phyloP scores from a whole-genome alignment of 257 asterid species.

The Mitragyna speciosa region DNA sequence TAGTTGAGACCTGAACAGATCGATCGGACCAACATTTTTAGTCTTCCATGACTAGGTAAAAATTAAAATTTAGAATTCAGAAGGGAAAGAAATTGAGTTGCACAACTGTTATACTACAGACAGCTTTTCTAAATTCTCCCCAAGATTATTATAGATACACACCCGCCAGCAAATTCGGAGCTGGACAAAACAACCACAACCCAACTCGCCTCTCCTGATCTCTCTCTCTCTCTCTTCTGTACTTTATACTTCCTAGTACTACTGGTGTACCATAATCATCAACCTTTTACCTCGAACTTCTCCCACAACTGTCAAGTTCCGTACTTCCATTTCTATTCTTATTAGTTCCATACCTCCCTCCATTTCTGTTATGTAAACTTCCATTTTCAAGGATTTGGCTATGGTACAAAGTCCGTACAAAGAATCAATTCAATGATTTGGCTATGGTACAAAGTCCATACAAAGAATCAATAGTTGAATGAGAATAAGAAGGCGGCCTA shows the following conservation, averaged over 20 bases:
- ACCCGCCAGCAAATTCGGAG: constrained; percentile 18
- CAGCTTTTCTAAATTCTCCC: background rate
- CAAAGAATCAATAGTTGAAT: no score
- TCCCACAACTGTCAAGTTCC: constrained; percentile 25
- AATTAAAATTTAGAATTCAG: no score
- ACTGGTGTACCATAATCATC: background rate
- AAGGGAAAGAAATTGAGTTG: background rate
- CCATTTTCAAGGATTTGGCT: background rate
- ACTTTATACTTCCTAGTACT: background rate
- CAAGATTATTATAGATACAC: background rate
- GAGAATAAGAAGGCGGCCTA: no score
- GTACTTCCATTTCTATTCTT: background rate
- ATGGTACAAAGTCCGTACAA: no score
- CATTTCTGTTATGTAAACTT: background rate
- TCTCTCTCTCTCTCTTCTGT: background rate
- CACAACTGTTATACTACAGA: background rate
- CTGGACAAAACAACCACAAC: background rate
- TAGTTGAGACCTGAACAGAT: no score
- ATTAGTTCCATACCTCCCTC: no score
- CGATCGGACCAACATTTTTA: no score
- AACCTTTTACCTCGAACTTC: constrained; percentile 19
- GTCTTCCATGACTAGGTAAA: no score
- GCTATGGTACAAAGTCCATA: no score
- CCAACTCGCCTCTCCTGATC: background rate
- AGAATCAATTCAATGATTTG: no score